These are phyloP conservation scores for Herpetomonas tarakana DNA, from an alignment of 208 protist species.

Conservation along the genomic window DNA sequence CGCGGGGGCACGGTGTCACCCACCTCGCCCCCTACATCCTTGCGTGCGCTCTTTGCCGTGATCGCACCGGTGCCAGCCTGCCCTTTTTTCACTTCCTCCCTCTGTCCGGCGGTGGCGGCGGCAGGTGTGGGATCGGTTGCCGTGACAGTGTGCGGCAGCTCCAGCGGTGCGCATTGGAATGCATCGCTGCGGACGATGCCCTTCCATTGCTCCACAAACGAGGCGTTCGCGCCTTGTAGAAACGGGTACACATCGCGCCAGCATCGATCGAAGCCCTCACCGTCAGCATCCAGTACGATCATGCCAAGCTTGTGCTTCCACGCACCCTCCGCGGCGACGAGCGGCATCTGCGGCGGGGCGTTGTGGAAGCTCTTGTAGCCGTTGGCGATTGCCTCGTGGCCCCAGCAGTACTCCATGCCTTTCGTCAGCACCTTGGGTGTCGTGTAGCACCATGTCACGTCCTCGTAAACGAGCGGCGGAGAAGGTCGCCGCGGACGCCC, in stretches of 20 bases:
- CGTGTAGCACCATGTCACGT: not conserved
- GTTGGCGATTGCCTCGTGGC: conserved; percentile 1
- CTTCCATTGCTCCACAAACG: not conserved
- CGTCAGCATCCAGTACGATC: not conserved
- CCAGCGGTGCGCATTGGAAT: not conserved
- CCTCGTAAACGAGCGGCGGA: not conserved
- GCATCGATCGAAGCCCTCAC: not conserved
- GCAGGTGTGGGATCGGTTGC: too few species aligned
- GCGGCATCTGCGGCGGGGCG: not conserved
- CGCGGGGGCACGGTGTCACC: too few species aligned
- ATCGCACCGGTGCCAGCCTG: too few species aligned
- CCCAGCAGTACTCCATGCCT: not conserved
- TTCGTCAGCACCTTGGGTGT: not conserved
- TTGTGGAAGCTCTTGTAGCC: not conserved
- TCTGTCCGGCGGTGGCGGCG: too few species aligned
- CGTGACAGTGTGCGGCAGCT: too few species aligned
- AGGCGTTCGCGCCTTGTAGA: not conserved
- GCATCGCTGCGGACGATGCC: not conserved
- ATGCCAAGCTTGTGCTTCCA: not conserved
- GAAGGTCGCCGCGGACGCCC: not conserved
- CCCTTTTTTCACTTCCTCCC: too few species aligned
- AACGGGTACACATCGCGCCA: not conserved
- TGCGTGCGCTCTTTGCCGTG: too few species aligned
- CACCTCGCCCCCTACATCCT: too few species aligned
- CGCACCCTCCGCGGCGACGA: not conserved